Evolutionary conservation across 768 basidiomycete genomes (phyloP), one percentile per base, ranked within the genome.

Genomic region (Dioszegia aurantiaca): DNA sequence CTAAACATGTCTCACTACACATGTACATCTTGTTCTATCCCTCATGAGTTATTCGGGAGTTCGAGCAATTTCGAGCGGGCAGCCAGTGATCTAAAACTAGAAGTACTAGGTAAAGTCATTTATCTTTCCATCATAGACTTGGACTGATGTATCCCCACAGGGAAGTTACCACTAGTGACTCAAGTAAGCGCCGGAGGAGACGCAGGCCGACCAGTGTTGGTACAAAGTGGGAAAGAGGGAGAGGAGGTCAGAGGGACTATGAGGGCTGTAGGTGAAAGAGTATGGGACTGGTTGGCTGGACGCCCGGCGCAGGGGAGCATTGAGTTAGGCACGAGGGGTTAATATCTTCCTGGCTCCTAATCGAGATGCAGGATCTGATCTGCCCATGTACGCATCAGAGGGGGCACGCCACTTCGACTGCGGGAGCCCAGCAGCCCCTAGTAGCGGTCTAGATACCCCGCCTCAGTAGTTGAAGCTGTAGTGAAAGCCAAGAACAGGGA

Each of bases 1-100:
- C 84, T 97, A 42, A 97, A 98, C 72, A 87, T 92, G 80, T 83
- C 91, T 0, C 84, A 88, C 76, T 93, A 86, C 74, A 79, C 86
- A 27, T 92, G 90, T 65, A 81, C 87, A 0, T 82, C 83, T 10
- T 95, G 90, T 70, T 77, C 80, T 1, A 80, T 81, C 0, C 80
- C 80, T 0, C 87, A 86, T 62, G 77, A 84, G 61, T 78, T 88
- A 33, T 89, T 87, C 58, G 93, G 93, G 5, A 79, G 85, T 11
- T 82, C 88, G 0, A 80, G 81, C 8, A 74, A 79, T 10, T 91
- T 93, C 78, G 80, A 80, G 30, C 69, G 78, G 2, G 83, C 85
- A 0, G 85, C 88, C 0, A 63, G 74, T 2, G 79, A 80, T 2
- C 82, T 92, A 1, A 77, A 79, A 0, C 79, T 89, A 10, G 78